A percentile compares a stretch with the other conserved stretches of the same genome.
Conservation (phyloP, 1,284 basidiomycete species). For the Heliocybe sulcata region DNA sequence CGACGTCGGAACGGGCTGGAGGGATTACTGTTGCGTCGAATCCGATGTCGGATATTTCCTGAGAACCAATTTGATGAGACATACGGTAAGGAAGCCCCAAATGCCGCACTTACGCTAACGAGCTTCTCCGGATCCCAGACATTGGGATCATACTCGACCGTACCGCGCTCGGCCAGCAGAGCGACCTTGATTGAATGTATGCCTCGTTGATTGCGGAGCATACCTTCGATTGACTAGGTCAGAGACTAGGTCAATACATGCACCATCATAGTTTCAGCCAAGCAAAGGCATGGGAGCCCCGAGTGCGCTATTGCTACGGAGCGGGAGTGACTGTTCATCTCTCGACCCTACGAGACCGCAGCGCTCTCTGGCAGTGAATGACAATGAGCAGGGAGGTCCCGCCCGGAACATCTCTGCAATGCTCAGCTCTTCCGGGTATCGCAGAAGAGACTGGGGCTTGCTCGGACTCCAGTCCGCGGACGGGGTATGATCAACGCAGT, state of each 20-base stretch:
- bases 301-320: too few relatives aligned
- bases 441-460: not conserved
- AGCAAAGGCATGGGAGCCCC: too few relatives aligned
- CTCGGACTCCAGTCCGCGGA: not conserved
- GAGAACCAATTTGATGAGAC: conserved; percentile 16
- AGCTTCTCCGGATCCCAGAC: conserved; percentile 82
- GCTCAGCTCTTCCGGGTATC: not conserved
- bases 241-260: not conserved
- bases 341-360: not conserved
- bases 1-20: conserved; percentile 50
- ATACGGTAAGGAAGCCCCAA: conserved; percentile 6
- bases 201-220: conserved; percentile 79
- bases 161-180: conserved; percentile 87
- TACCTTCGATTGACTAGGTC: conserved; percentile 83
- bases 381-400: not conserved
- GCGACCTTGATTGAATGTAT: conserved; percentile 90
- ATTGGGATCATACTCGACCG: conserved; percentile 81
- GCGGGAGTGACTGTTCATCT: too few relatives aligned
- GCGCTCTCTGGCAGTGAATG: not conserved
- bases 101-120: conserved; percentile 47
- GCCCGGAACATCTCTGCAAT: not conserved
- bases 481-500: not conserved
- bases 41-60: conserved; percentile 91
- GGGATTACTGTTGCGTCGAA: conserved; percentile 82
- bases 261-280: not conserved